Base-by-base conservation (phyloP, 2,329 filamentous ascomycete species). In the Colletotrichum sansevieriae region DNA sequence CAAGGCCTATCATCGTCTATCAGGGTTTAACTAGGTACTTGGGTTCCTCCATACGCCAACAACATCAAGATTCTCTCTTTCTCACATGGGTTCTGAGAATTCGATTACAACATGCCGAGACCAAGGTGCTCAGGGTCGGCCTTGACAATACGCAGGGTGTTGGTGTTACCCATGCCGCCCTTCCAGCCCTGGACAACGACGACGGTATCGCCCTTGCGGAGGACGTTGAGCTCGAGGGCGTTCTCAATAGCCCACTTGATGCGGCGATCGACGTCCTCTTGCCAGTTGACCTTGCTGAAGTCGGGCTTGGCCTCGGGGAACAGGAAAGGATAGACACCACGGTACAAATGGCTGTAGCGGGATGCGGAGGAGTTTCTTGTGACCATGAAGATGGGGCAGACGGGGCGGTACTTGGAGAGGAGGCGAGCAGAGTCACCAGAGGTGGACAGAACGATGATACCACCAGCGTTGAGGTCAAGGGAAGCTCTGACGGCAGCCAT, bases 381-480 rank as follows among this genome's bases (percentile, higher is more conserved):
- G 72, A 99, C 93, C 95, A 98, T 98, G 87, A 99, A 95, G 84
- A 99, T 98, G 75, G 96, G 96, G 89, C 95, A 98, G 72, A 98
- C 95, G 59, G 96, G 96, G 78, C 96, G 93, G 87, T 98, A 99
- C 87, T 99, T 99, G 85, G 95, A 97, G 74, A 98, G 87, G 71
- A 98, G 91, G 77, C 96, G 94, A 70, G 96, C 96, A 73, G 95
- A 98, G 78, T 93, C 93, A 78, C 96, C 96, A 74, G 95, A 97
- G 62, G 96, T 99, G 75, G 95, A 98, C 75, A 99, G 87, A 71
- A 98, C 95, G 74, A 99, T 90, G 81, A 99, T 98, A 75, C 94
- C 95, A 76, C 95, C 94, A 55, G 96, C 96, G 79, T 97, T 97
- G 80, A 99, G 90, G 83, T 99, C 96, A 75, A 99, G 89, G 79